Evolutionary conservation across 768 basidiomycete genomes (phyloP), one percentile per base, ranked within the genome.

Genomic region (Tylopilus rubrobrunneus): DNA sequence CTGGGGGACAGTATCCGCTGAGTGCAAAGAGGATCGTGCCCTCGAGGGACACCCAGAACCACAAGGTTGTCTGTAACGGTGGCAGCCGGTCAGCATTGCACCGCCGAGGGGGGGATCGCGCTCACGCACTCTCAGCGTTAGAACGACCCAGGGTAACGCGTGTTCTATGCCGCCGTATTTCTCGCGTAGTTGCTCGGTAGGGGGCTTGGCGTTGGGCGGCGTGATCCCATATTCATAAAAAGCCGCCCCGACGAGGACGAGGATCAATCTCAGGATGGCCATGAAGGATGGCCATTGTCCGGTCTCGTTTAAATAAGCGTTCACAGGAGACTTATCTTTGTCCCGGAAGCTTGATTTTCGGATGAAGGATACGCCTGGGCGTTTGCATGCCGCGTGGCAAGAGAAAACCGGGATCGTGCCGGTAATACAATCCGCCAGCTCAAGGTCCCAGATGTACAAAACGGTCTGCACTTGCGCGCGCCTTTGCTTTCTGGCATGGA

Each of bases 141-240:
- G 1, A 14, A 19, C 14, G 6, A 55, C 0, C 1, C 19, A 36
- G 1, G 40, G 17, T 1, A 51, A 0, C 0, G 15, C 28, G 5
- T 2, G 21, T 21, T 64, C 58, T 25, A 9, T 7, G n/a, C 50
- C 9, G 17, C 50, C 50, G 8, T 23, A 15, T 37, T 48, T 53
- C 49, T 63, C 44, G 9, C 58, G 58, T 0, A 57, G 44, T 12
- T 63, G 42, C 7, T 49, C 42, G 7, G 46, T n/a, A 14, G 56
- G 49, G n/a, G 61, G 58, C 5, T 48, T 47, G 4, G n/a, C 47
- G 27, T 60, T 56, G 25, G 64, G 64, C 2, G 64, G 19, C 3
- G 64, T 66, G 10, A n/a, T 11, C 5, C 28, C 42, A 43, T 49
- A 46, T 0, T 46, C 29, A 5, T 50, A 49, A 14, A 44, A 21